These are phyloP conservation scores for Gossypium anomalum DNA, from an alignment of 345 rosid species.

Conservation along the genomic window DNA sequence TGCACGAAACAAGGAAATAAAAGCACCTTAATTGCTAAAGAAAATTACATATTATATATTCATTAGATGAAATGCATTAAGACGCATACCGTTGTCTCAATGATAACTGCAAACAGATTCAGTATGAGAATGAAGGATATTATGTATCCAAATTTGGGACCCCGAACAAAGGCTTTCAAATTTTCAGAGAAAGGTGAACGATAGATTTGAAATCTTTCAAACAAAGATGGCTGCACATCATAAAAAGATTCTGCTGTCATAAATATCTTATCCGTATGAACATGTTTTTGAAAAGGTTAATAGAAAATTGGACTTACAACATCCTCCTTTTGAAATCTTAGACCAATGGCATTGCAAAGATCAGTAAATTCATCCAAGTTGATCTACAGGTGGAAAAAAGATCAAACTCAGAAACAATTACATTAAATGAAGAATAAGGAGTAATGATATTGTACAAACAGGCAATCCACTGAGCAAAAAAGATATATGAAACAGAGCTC, in stretches of 20 bases:
- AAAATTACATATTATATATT: background rate
- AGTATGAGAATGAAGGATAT: constrained; percentile 69
- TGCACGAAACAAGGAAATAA: constrained; percentile 4
- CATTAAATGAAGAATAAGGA: background rate
- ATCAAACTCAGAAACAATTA: constrained; percentile 12
- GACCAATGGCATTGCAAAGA: constrained; percentile 91
- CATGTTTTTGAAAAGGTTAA: background rate
- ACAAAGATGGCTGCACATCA: constrained; percentile 66
- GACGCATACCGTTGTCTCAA: constrained; percentile 84
- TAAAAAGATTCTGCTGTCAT: constrained; percentile 12
- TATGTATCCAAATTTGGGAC: constrained; percentile 65
- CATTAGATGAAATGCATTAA: background rate
- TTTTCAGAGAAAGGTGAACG: constrained; percentile 61
- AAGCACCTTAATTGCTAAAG: constrained; percentile 3
- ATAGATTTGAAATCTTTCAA: constrained; percentile 63
- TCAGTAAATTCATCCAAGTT: constrained; percentile 85
- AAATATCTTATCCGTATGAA: constrained; percentile 6
- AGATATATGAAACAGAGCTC: background rate
- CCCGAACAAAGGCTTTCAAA: constrained; percentile 64
- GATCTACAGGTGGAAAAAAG: constrained; percentile 44
- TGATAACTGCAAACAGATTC: constrained; percentile 76
- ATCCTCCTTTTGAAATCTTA: constrained; percentile 88
- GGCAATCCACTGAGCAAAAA: background rate
- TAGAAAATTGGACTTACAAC: constrained; percentile 48
- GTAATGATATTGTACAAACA: background rate